phyloP scores from a whole-genome alignment of 2,329 filamentous ascomycete genomes.

The Gnomoniopsis smithogilvyi region DNA sequence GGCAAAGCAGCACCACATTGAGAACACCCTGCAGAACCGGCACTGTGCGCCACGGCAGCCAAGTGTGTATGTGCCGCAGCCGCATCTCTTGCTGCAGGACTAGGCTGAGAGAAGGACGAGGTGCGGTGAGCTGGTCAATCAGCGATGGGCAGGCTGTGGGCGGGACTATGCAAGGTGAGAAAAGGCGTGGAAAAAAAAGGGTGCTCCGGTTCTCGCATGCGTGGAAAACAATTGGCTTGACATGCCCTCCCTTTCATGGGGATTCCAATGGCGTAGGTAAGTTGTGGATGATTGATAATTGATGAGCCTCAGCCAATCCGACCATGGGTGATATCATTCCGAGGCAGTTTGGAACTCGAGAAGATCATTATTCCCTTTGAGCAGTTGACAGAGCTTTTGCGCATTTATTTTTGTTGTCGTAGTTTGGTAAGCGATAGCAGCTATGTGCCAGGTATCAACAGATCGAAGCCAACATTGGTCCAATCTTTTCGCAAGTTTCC shows the following conservation, averaged over 20 bases:
- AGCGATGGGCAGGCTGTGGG: constrained; percentile 6
- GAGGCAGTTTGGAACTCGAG: neutral
- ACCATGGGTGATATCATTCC: neutral
- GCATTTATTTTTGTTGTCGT: too few species aligned
- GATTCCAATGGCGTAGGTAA: neutral
- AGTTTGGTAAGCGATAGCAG: too few species aligned
- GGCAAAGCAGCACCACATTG: too few species aligned
- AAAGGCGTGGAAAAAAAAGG: neutral
- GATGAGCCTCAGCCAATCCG: neutral
- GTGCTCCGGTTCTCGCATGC: constrained; percentile 7
- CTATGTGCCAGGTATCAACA: too few species aligned
- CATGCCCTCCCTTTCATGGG: neutral
- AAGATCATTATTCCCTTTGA: neutral
- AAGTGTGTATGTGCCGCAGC: constrained; percentile 3
- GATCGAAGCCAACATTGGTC: too few species aligned
- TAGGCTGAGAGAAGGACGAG: constrained; percentile 10
- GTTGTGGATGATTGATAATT: neutral
- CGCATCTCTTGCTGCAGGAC: constrained; percentile 3
- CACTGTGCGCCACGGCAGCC: constrained; percentile 11
- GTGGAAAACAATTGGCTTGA: neutral
- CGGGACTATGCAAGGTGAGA: constrained; percentile 1
- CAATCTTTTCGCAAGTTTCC: too few species aligned
- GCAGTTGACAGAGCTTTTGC: too few species aligned
- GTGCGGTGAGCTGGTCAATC: constrained; percentile 13
- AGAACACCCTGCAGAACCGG: neutral